Evolutionary conservation across 345 rosid species (phyloP), one percentile per base, ranked within the genome.

Genomic region (Balakata baccata): DNA sequence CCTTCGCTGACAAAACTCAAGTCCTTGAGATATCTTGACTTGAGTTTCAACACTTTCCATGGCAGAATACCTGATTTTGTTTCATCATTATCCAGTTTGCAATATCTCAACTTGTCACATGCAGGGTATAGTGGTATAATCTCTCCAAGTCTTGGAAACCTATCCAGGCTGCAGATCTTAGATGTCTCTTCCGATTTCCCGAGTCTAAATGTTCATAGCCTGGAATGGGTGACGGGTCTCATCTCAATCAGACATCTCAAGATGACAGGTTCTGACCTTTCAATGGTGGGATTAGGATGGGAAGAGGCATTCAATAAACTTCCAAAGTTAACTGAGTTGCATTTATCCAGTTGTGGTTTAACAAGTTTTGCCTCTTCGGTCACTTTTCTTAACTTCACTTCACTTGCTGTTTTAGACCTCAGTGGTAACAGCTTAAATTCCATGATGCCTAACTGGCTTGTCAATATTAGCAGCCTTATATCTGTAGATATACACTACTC

Each of bases 171-270:
- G 64, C 79, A 72, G 34, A 57, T 49, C 75, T 83, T 86, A 68
- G 84, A 82, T 57, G 45, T 82, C 22, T 80, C 83, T 60, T 67
- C 76, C 37, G 53, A 62, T 1, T 54, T 57, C 18, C 53, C 7
- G 18, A 13, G 58, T 53, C 68, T 80, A 58, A 58, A 54, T 34
- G 80, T 39, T 37, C 20, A 25, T 16, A 64, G n/a, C 73, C 68
- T 86, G 0, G 73, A 80, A 25, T 82, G 89, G 87, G 8, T 84
- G 3, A 34, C 59, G 39, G 75, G 77, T 56, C 85, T 84, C 66
- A 69, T 58, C 65, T 77, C 84, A 54, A 29, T 84, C 9, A 73
- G 74, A 72, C 61, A 79, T 64, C 5, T 74, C 37, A 58, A 18
- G 18, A 71, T 71, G 66, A 17, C 49, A 46, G 74, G 58, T 25